Base-by-base conservation (phyloP, 192 early-diverging fungal species). In the Linnemannia zychae region DNA sequence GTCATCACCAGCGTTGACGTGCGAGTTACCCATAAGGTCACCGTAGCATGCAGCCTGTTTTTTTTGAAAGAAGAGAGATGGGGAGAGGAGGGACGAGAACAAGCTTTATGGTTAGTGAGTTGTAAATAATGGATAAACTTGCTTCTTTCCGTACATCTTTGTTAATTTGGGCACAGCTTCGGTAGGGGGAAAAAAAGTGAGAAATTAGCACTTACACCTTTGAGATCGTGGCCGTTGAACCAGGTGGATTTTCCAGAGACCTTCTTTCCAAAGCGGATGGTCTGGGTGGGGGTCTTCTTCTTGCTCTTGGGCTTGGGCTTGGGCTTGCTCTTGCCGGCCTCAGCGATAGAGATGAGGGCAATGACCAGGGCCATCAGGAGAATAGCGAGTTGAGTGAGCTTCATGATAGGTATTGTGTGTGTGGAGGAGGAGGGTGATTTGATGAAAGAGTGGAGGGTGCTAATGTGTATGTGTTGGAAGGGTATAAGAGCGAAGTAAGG, bases 41-140 rank as follows among this genome's bases (percentile, higher is more conserved):
- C 83, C 83, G 63, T 85, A 85, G 74, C 83, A 85, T 46, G 83
- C 77, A 37, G 49, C 69, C 83, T 85, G 40, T 38, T 52, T 75
- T 31, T 15, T 24, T 48, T 12, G 9, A 44, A n/a, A 72, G 40
- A 49, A 15, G 36, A 47, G 36, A 46, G 46, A 40, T 2, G 7
- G 22, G 57, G 13, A 65, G 18, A 34, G 16, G 44, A 67, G 7
- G n/a, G 71, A 46, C 15, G 50, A 0, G 31, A 67, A 13, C n/a
- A n/a, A n/a, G n/a, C n/a, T n/a, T 15, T 46, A 24, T 38, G 72
- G 52, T 34, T 67, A 44, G 40, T 57, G 53, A 75, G 31, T 31
- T n/a, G n/a, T n/a, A n/a, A n/a, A n/a, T n/a, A n/a, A n/a, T n/a
- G n/a, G n/a, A n/a, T n/a, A n/a, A n/a, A n/a, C n/a, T n/a, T n/a